Base-by-base conservation (phyloP, 345 rosid species). In the Lepidium didymum region DNA sequence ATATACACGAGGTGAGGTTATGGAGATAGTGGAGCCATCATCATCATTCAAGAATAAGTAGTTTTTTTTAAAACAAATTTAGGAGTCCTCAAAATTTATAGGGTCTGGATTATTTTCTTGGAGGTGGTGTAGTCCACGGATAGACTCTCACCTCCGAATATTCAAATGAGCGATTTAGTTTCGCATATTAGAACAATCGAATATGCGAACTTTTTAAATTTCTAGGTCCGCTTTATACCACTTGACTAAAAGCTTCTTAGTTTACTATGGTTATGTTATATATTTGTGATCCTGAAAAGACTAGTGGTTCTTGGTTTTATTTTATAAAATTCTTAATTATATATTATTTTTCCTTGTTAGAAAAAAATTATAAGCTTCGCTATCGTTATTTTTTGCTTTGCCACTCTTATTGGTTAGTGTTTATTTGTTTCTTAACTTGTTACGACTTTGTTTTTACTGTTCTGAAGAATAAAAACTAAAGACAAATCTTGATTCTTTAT, bases 21-120 rank as follows among this genome's bases (percentile, higher is more conserved):
- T 60, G 68, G 57, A 60, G 57, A 53, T 74, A 74, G 73, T 74
- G 77, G 73, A 74, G 35, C 16, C 56, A 49, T 66, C 77, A 42
- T 50, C 49, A 36, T 34, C 42, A 65, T 56, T 64, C 38, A 52
- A 60, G 18, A 14, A 43, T 49, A 59, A 37, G 34, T 34, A 43
- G 27, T 46, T 47, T 72, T 46, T 34, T 58, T 56, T 73, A n/a
- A n/a, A n/a, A n/a, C n/a, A n/a, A n/a, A n/a, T n/a, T n/a, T n/a
- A n/a, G n/a, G n/a, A n/a, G n/a, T n/a, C n/a, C n/a, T n/a, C n/a
- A n/a, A n/a, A n/a, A n/a, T n/a, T n/a, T n/a, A n/a, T n/a, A n/a
- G n/a, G n/a, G n/a, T n/a, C n/a, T n/a, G n/a, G n/a, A n/a, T n/a
- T n/a, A n/a, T n/a, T n/a, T n/a, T n/a, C n/a, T n/a, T n/a, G n/a